Percentiles rank a stretch among this genome's conserved stretches.
Conservation (phyloP, 2,329 filamentous ascomycete species). For the Beauveria medogensis region DNA sequence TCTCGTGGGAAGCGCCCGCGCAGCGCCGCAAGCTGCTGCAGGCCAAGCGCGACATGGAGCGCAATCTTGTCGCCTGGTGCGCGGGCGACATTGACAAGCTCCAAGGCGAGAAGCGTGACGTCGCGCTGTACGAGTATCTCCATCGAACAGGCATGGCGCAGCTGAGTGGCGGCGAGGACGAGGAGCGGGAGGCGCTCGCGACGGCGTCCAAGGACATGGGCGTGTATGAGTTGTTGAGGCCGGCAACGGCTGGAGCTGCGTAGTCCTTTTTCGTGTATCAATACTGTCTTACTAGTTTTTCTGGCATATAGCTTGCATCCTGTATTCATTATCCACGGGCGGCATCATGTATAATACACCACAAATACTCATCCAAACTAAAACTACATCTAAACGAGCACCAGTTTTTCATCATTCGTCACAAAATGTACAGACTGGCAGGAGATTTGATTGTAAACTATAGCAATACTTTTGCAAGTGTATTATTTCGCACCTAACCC, state of each 20-base stretch:
- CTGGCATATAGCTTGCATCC: neutral
- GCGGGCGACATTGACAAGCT: conserved; percentile 26
- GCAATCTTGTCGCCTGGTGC: conserved; percentile 23
- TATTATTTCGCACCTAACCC: no score
- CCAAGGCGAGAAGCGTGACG: conserved; percentile 26
- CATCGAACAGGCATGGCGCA: conserved; percentile 30
- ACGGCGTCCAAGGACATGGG: conserved; percentile 36
- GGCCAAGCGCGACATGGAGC: conserved; percentile 36
- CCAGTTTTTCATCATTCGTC: no score
- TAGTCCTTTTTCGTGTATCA: neutral
- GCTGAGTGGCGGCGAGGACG: conserved; percentile 17
- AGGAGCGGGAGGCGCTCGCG: conserved; percentile 20
- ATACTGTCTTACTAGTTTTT: neutral
- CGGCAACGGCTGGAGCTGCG: conserved; percentile 3
- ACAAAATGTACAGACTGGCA: no score
- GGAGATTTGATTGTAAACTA: no score
- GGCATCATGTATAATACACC: neutral
- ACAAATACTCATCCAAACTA: neutral
- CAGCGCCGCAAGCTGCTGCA: conserved; percentile 33
- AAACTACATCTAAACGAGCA: neutral
- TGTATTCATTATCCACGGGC: neutral
- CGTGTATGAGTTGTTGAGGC: conserved; percentile 27
- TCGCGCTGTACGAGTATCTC: conserved; percentile 36
- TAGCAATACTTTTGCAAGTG: no score
- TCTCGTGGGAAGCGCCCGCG: conserved; percentile 33